Evolutionary conservation across 257 asterid genomes (phyloP).

Genomic region (Orobanche coerulescens): DNA sequence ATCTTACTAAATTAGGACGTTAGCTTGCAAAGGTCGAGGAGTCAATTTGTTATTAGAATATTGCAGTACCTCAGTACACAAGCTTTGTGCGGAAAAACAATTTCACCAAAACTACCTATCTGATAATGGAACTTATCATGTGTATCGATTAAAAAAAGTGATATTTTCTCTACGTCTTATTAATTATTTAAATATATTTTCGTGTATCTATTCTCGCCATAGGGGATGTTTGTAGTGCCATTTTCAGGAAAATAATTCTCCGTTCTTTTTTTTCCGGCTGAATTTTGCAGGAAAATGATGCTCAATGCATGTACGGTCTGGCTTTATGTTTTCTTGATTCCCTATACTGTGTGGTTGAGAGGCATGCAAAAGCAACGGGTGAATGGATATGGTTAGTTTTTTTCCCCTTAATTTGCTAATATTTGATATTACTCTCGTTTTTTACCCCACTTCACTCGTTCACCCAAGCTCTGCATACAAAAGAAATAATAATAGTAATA

Average conservation of each 20-base stretch:
- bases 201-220: background rate
- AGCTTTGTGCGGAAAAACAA: background rate
- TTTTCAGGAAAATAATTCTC: background rate
- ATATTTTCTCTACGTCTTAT: background rate
- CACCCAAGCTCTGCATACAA: too few relatives aligned
- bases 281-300: slow-evolving; percentile 64
- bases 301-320: slow-evolving; percentile 75
- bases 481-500: too few relatives aligned
- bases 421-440: background rate
- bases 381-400: slow-evolving; percentile 84
- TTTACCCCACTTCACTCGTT: background rate
- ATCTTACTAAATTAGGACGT: slow-evolving; percentile 4
- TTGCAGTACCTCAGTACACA: background rate
- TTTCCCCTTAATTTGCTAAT: background rate
- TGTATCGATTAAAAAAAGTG: background rate
- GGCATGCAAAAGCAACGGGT: slow-evolving; percentile 77
- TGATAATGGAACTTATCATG: background rate
- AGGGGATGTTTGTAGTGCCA: too few relatives aligned
- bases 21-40: slow-evolving; percentile 29
- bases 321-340: slow-evolving; percentile 75
- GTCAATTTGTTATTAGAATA: background rate
- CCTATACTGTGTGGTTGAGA: slow-evolving; percentile 66
- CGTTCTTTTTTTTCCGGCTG: background rate
- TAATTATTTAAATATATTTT: background rate
- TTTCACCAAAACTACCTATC: background rate